These are phyloP conservation scores for Cordyceps tenuipes DNA, from an alignment of 2,329 filamentous ascomycete species.

Conservation along the genomic window DNA sequence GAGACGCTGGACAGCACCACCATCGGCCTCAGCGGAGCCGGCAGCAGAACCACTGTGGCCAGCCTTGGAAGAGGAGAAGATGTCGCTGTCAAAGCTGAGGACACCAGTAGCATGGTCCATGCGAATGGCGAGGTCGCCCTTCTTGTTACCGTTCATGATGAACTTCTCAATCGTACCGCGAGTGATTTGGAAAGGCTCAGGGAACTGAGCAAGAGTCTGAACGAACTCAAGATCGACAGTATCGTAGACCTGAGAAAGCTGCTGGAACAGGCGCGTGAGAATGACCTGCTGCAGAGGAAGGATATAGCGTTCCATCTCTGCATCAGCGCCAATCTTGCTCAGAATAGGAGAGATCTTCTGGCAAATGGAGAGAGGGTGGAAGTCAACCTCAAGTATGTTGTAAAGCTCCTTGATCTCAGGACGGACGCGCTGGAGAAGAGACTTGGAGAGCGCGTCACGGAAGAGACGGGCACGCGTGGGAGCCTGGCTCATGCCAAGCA, in stretches of 20 bases:
- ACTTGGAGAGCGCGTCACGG: constrained; percentile 93
- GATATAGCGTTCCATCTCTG: constrained; percentile 97
- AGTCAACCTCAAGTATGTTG: constrained; percentile 98
- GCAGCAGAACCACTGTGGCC: constrained; percentile 74
- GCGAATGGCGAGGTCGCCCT: constrained; percentile 92
- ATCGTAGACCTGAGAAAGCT: constrained; percentile 97
- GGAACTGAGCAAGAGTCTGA: constrained; percentile 88
- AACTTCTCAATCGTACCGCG: constrained; percentile 96
- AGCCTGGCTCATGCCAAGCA: constrained; percentile 84
- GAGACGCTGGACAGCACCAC: constrained; percentile 80
- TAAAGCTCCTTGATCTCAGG: constrained; percentile 96
- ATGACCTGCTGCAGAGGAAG: constrained; percentile 96
- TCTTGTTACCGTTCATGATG: constrained; percentile 99
- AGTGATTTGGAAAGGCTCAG: constrained; percentile 89
- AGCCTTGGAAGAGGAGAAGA: constrained; percentile 95
- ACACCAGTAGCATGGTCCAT: constrained; percentile 94
- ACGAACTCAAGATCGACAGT: constrained; percentile 93
- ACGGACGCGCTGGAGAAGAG: constrained; percentile 81
- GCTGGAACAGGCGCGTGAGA: constrained; percentile 94
- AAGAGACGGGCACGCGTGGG: constrained; percentile 87
- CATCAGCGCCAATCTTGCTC: constrained; percentile 82
- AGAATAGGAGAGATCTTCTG: constrained; percentile 97
- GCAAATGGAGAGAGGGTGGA: constrained; percentile 97
- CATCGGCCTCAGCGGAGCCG: constrained; percentile 80
- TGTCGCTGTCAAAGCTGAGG: constrained; percentile 93